A percentile compares a stretch with the other conserved stretches of the same genome.
These are phyloP conservation scores for Sphaerulina populicola DNA, from an alignment of 2,329 filamentous ascomycete species.

Conservation along the genomic window DNA sequence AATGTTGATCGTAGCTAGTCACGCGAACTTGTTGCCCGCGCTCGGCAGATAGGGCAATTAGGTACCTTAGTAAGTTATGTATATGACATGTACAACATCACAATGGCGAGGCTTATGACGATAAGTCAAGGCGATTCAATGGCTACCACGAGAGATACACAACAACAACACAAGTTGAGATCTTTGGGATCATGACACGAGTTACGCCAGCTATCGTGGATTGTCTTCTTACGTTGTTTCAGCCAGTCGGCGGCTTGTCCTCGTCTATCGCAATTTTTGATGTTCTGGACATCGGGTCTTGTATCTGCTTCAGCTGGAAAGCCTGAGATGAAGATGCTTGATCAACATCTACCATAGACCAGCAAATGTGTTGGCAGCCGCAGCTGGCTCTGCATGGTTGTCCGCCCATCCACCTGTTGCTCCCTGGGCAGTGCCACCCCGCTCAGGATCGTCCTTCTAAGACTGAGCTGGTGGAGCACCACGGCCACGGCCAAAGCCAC, in stretches of 20 bases:
- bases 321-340: neutral
- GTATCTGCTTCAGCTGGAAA: neutral
- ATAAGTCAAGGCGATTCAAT: neutral
- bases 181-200: slow-evolving; percentile 8
- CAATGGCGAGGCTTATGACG: neutral
- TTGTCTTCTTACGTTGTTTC: slow-evolving; percentile 17
- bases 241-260: slow-evolving; percentile 10
- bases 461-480: slow-evolving; percentile 48
- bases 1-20: slow-evolving; percentile 5
- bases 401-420: slow-evolving; percentile 4
- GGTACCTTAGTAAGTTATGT: no score
- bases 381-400: slow-evolving; percentile 6
- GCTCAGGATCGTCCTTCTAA: slow-evolving; percentile 25
- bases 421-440: slow-evolving; percentile 5
- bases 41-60: neutral
- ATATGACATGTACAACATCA: neutral
- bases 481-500: slow-evolving; percentile 60
- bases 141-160: neutral
- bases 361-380: neutral
- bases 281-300: neutral
- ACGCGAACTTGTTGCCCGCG: slow-evolving; percentile 6
- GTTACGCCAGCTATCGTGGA: slow-evolving; percentile 12
- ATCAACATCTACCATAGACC: slow-evolving; percentile 6
- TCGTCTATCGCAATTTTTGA: slow-evolving; percentile 10
- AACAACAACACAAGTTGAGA: neutral